Base-by-base conservation (phyloP, 225 moss, liverwort and hornwort genomes). In the Ulota crispa region DNA sequence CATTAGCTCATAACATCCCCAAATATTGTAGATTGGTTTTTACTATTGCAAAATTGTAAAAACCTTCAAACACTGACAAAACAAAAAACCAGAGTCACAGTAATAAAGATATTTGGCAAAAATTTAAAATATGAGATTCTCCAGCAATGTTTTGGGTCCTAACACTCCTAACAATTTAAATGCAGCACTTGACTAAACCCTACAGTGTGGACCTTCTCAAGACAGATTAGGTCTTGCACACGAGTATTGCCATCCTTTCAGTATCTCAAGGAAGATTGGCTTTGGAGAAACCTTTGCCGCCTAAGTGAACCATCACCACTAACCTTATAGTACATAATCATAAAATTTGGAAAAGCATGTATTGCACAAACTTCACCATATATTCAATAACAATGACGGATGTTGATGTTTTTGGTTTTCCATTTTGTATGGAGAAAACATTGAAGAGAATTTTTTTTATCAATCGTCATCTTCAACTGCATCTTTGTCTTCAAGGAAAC, bases 301-400 rank as follows among this genome's bases (percentile, higher is more conserved):
- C 56, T 66, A 64, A 37, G 69, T 45, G 36, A 5, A 52, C 71
- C n/a, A 10, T 0, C 39, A 57, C 66, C 20, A 36, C 65, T 56
- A 30, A 23, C 39, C 57, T 53, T n/a, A n/a, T 45, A 45, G 45
- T 41, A 28, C n/a, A 76, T 8, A 52, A 31, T 54, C 77, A 30
- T 57, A 34, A 36, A 42, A 57, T 65, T 26, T 72, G 56, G 57
- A 27, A 41, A 31, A 34, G 32, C 23, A 61, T 16, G 10, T 24
- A 67, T 19, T 39, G 68, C 76, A 65, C 7, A 8, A 63, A 70
- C 30, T 50, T 70, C 71, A 50, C 70, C n/a, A 50, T 53, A 85
- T 1, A 39, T 39, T 39, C 8, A 8, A 8, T 9, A 39, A 39
- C 98, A 50, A 50, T 50, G 50, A 50, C 18, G 50, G 50, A 50